phyloP scores from a whole-genome alignment of 805 yeast genomes.

The Saccharomycopsis babjevae region DNA sequence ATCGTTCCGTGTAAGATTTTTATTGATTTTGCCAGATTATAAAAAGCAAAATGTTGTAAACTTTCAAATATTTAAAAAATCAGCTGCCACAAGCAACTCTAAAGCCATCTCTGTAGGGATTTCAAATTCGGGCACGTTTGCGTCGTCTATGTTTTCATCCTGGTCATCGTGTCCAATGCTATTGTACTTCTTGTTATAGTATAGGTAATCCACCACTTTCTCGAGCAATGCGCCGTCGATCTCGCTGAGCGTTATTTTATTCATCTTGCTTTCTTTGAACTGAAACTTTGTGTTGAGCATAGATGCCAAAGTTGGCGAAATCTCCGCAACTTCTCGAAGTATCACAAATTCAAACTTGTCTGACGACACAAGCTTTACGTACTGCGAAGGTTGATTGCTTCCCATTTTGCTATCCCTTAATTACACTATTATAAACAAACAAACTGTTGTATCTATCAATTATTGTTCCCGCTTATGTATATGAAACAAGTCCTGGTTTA shows the following conservation, averaged over 20 bases:
- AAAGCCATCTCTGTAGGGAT: conserved; percentile 91
- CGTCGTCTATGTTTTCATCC: conserved; percentile 27
- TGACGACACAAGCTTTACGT: conserved; percentile 16
- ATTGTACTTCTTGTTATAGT: conserved; percentile 60
- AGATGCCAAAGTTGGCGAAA: conserved; percentile 18
- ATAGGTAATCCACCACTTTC: conserved; percentile 76
- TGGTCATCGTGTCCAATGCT: conserved; percentile 34
- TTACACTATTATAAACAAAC: neutral
- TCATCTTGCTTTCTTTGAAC: conserved; percentile 16
- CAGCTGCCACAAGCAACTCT: conserved; percentile 88
- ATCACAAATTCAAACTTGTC: conserved; percentile 18
- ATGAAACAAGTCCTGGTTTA: neutral
- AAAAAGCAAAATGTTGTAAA: too few relatives aligned
- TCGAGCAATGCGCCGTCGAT: conserved; percentile 63
- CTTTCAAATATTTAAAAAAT: conserved; percentile 55
- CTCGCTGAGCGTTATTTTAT: conserved; percentile 25
- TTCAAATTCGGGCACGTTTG: conserved; percentile 73
- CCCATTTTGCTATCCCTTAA: neutral
- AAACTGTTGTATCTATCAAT: too few relatives aligned
- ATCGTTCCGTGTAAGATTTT: too few relatives aligned
- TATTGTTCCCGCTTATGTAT: too few relatives aligned
- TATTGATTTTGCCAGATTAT: too few relatives aligned
- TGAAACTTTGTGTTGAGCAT: conserved; percentile 17
- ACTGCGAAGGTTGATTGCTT: conserved; percentile 7
- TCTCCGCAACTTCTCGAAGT: conserved; percentile 13